These are phyloP conservation scores for Leishmania gerbilli DNA, from an alignment of 208 protist genomes.

Conservation along the genomic window DNA sequence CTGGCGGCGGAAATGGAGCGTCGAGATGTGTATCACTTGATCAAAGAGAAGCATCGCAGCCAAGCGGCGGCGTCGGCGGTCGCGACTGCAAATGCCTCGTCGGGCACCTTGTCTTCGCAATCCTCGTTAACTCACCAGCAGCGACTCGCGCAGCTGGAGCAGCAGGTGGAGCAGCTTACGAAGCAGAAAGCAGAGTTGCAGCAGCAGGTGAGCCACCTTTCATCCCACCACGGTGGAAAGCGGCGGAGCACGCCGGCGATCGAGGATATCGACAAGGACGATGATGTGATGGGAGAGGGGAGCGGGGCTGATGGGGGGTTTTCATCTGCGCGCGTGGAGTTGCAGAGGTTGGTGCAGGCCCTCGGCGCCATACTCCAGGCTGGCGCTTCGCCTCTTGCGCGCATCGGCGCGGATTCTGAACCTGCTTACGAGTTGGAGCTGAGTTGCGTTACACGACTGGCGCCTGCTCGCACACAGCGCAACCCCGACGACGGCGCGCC, in stretches of 20 bases:
- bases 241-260: not conserved
- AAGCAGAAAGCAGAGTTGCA: slow-evolving; percentile 8
- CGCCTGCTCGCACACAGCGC: not conserved
- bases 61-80: not conserved
- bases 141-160: slow-evolving; percentile 4
- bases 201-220: not conserved
- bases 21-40: slow-evolving; percentile 56
- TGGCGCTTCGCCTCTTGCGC: not conserved
- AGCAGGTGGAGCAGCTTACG: slow-evolving; percentile 16
- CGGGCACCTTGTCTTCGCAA: not conserved
- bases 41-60: slow-evolving; percentile 37
- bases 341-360: slow-evolving; percentile 14
- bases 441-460: not conserved
- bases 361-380: slow-evolving; percentile 5
- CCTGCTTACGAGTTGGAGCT: slow-evolving; percentile 21
- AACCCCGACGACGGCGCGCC: not conserved
- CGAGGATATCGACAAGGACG: slow-evolving; percentile 29
- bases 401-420: not conserved
- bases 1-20: slow-evolving; percentile 52
- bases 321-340: slow-evolving; percentile 3
- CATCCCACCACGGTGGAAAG: not conserved
- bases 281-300: slow-evolving; percentile 9
- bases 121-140: not conserved
- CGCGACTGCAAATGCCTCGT: not conserved
- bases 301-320: not conserved